Percentiles rank a stretch among this genome's conserved stretches.
phyloP scores from a whole-genome alignment of 139 green algal species.

The Chlamydomonas eustigma region DNA sequence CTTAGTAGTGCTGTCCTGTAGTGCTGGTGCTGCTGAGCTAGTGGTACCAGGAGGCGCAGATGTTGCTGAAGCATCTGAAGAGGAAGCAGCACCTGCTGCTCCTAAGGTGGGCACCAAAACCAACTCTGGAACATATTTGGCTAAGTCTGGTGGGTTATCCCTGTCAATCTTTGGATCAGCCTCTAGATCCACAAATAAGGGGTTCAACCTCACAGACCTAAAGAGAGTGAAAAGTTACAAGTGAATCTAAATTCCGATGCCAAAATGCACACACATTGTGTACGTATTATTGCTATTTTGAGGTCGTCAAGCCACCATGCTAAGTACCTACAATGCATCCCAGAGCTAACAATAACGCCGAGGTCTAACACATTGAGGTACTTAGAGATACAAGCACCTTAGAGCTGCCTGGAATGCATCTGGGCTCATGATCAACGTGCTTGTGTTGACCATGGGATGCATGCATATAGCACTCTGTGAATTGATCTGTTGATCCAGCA shows the following conservation, averaged over 20 bases:
- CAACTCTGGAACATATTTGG: constrained; percentile 35
- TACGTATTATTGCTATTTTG: too few relatives aligned
- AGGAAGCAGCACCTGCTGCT: constrained; percentile 38
- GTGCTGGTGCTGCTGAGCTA: neutral
- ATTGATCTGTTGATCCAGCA: constrained; percentile 47
- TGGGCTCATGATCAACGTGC: constrained; percentile 37
- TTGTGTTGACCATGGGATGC: constrained; percentile 61
- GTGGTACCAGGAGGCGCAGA: too few relatives aligned
- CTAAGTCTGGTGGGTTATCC: constrained; percentile 64
- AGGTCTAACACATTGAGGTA: too few relatives aligned
- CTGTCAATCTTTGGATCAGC: constrained; percentile 54
- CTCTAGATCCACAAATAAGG: constrained; percentile 61
- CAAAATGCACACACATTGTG: too few relatives aligned
- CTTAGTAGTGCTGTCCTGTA: too few relatives aligned
- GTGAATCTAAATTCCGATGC: too few relatives aligned
- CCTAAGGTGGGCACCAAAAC: neutral
- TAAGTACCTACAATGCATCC: too few relatives aligned
- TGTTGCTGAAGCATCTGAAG: too few relatives aligned
- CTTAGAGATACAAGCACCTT: too few relatives aligned
- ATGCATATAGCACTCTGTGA: constrained; percentile 43
- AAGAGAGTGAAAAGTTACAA: too few relatives aligned
- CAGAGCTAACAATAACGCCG: too few relatives aligned
- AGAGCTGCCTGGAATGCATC: constrained; percentile 50
- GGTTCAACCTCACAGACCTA: neutral
- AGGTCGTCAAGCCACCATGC: too few relatives aligned